These are phyloP conservation scores for Aspergillus fumigatiaffinis DNA, from an alignment of 2,329 filamentous ascomycete genomes.

Conservation along the genomic window DNA sequence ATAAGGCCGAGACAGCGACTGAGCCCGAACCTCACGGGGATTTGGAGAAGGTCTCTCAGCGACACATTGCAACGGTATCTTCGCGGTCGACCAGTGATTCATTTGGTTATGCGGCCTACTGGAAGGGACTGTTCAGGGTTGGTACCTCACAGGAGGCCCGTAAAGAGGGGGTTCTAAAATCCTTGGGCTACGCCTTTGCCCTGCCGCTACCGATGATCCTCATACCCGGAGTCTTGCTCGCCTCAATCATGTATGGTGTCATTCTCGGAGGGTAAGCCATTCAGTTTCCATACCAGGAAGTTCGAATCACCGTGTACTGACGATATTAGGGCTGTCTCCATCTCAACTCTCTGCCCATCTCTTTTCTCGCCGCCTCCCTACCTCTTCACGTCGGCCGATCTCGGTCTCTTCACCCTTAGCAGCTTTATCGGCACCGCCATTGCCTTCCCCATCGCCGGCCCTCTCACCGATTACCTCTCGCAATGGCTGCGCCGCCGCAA, in stretches of 20 bases:
- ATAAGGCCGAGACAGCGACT: slow-evolving; percentile 16
- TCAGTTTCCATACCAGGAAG: not conserved
- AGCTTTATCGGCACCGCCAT: slow-evolving; percentile 39
- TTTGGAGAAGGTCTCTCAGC: slow-evolving; percentile 14
- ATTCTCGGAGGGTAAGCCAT: slow-evolving; percentile 23
- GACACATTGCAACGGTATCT: slow-evolving; percentile 17
- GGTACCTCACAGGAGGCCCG: slow-evolving; percentile 17
- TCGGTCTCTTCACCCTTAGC: slow-evolving; percentile 27
- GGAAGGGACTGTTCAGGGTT: slow-evolving; percentile 25
- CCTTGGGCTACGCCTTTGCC: slow-evolving; percentile 14
- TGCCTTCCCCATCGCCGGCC: slow-evolving; percentile 37
- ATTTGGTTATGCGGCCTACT: slow-evolving; percentile 22
- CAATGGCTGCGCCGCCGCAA: slow-evolving; percentile 32
- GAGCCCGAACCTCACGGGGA: slow-evolving; percentile 18
- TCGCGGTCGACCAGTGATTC: not conserved
- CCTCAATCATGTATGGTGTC: slow-evolving; percentile 25
- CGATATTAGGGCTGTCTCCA: slow-evolving; percentile 16
- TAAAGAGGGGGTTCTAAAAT: slow-evolving; percentile 15
- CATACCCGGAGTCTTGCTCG: slow-evolving; percentile 21
- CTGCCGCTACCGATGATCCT: slow-evolving; percentile 23
- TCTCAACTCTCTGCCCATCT: slow-evolving; percentile 25
- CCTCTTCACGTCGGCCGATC: slow-evolving; percentile 23
- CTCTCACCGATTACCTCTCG: slow-evolving; percentile 39
- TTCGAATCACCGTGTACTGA: slow-evolving; percentile 1
- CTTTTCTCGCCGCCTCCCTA: slow-evolving; percentile 31